phyloP scores from a whole-genome alignment of 1,284 basidiomycete genomes.

The Takashimella koratensis region DNA sequence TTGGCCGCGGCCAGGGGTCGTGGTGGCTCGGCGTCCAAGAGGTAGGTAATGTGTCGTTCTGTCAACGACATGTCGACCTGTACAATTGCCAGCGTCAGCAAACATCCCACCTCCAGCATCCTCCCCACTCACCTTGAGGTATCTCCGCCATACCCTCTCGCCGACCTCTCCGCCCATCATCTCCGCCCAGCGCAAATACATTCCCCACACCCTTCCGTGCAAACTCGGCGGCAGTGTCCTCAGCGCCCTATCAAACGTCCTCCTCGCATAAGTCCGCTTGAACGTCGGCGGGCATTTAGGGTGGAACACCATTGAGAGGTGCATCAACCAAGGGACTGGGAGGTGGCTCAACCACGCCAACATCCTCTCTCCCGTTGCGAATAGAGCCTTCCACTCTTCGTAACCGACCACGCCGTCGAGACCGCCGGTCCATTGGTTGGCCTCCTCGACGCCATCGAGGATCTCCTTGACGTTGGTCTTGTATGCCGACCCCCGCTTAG shows the following conservation, averaged over 20 bases:
- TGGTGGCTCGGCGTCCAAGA: slow-evolving; percentile 67
- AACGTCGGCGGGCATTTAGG: slow-evolving; percentile 81
- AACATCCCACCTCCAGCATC: not conserved
- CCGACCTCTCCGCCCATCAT: slow-evolving; percentile 75
- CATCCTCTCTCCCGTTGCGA: slow-evolving; percentile 86
- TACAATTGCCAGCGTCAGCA: not conserved
- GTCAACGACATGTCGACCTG: slow-evolving; percentile 76
- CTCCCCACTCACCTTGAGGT: slow-evolving; percentile 58
- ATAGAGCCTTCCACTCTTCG: slow-evolving; percentile 88
- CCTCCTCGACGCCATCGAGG: slow-evolving; percentile 80
- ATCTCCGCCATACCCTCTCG: slow-evolving; percentile 84
- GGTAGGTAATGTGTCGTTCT: slow-evolving; percentile 73
- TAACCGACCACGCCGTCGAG: slow-evolving; percentile 85
- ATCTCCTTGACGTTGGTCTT: slow-evolving; percentile 84
- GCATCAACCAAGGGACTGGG: slow-evolving; percentile 90
- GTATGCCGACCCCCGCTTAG: slow-evolving; percentile 69
- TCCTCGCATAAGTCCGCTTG: slow-evolving; percentile 83
- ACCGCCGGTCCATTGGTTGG: slow-evolving; percentile 77
- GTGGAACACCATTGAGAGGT: slow-evolving; percentile 85
- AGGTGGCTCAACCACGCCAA: slow-evolving; percentile 84
- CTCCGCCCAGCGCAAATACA: slow-evolving; percentile 94
- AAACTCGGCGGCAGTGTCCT: slow-evolving; percentile 90
- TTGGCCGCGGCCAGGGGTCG: slow-evolving; percentile 92
- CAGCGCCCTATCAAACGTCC: slow-evolving; percentile 91
- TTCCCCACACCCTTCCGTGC: slow-evolving; percentile 90